Conservation (phyloP, 495 filamentous ascomycete species). For the Bombardia bombarda region DNA sequence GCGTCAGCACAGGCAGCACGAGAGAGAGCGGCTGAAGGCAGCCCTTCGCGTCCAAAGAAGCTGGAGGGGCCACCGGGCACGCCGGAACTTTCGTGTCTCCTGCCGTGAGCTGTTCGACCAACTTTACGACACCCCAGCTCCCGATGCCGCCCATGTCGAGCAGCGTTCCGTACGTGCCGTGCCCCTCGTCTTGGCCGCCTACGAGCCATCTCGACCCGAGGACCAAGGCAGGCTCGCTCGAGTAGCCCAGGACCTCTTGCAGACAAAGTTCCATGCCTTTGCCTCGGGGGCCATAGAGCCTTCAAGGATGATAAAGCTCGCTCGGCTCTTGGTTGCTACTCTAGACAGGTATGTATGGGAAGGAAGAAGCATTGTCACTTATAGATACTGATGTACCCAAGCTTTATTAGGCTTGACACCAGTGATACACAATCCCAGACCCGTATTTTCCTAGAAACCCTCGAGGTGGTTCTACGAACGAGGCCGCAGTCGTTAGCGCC, state of each 20-base stretch:
- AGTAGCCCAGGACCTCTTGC: conserved; percentile 29
- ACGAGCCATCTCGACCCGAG: conserved; percentile 17
- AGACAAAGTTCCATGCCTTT: conserved; percentile 22
- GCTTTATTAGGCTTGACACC: conserved; percentile 4
- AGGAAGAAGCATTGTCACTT: too few species aligned
- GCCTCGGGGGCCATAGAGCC: conserved; percentile 6
- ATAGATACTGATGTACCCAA: too few species aligned
- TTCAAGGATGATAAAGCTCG: conserved; percentile 25
- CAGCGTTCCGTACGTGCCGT: conserved; percentile 22
- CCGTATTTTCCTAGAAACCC: conserved; percentile 8
- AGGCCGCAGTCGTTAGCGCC: conserved; percentile 10
- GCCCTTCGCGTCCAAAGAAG: conserved; percentile 64
- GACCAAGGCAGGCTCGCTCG: conserved; percentile 29
- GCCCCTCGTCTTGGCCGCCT: conserved; percentile 27
- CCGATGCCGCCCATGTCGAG: conserved; percentile 1
- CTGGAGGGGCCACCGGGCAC: conserved; percentile 73
- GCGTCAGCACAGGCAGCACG: conserved; percentile 67
- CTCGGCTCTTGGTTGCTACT: conserved; percentile 23
- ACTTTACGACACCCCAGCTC: conserved; percentile 20
- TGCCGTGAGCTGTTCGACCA: conserved; percentile 67
- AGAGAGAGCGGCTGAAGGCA: conserved; percentile 71
- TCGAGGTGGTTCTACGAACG: conserved; percentile 6
- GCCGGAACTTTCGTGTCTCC: conserved; percentile 44
- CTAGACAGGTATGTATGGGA: conserved; percentile 28
- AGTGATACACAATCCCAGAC: background rate